Base-by-base conservation (phyloP, 352 stramenopile species). In the Sclerospora graminicola region DNA sequence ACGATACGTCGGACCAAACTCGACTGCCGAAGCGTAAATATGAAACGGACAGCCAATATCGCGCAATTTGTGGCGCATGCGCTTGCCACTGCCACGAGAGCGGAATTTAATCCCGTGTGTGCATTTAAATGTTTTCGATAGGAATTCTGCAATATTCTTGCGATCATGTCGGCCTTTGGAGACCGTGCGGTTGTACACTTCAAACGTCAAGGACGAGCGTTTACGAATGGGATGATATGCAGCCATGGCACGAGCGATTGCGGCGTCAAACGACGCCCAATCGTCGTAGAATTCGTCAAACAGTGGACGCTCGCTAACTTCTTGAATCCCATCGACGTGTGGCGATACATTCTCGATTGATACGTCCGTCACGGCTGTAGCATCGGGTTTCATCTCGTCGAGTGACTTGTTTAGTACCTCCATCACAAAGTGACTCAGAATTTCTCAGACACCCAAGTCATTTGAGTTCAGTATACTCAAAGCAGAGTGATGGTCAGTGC, bases 101-200 rank as follows among this genome's bases (percentile, higher is more conserved):
- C 77, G 77, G 42, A 89, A 89, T 58, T 86, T 86, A 49, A 89
- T 89, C 36, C 77, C 77, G 42, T 89, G 77, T 28, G 77, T 86
- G 49, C 77, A 89, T 48, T 89, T 89, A 54, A 83, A 89, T 7
- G 77, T 89, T 59, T 89, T 89, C 48, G 69, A 84, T 23, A 86
- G 40, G 45, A 76, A 89, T 33, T 89, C 77, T 15, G 77, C 73
- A 32, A 89, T 82, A 35, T 41, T 64, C 36, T 77, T 82, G 30
- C 77, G 71, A 53, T 89, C 73, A 39, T 89, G 77, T 11, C 69
- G 69, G 24, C 77, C 77, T 61, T 89, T 89, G 5, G 77, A 89
- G n/a, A 89, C 77, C 0, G 77, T 89, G 54, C 77, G 77, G 48
- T 89, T 89, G 67, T 89, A 89, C 20, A 89, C 77, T 42, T 89